phyloP scores from a whole-genome alignment of 2,329 filamentous ascomycete species.

The Exophiala dermatitidis region DNA sequence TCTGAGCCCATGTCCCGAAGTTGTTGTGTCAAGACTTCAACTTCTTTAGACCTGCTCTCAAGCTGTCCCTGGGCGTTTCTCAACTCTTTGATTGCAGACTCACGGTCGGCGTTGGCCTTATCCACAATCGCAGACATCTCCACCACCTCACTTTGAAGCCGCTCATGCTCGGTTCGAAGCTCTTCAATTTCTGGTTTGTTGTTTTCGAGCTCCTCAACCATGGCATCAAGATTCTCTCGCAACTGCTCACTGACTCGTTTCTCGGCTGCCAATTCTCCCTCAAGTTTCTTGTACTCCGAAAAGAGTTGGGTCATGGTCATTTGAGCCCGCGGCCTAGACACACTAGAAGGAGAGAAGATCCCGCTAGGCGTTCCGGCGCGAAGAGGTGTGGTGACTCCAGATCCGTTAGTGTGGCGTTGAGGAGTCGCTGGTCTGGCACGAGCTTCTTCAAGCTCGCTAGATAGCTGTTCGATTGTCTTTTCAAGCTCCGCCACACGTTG shows the following conservation, averaged over 20 bases:
- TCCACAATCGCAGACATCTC: conserved; percentile 81
- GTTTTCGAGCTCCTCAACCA: conserved; percentile 75
- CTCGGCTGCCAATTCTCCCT: conserved; percentile 67
- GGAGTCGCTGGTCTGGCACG: conserved; percentile 48
- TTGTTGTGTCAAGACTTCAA: conserved; percentile 73
- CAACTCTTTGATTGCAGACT: conserved; percentile 67
- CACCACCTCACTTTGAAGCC: conserved; percentile 70
- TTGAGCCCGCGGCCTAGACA: conserved; percentile 50
- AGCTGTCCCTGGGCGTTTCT: conserved; percentile 72
- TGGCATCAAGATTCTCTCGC: conserved; percentile 70
- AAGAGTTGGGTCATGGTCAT: conserved; percentile 58
- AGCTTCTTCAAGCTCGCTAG: conserved; percentile 45
- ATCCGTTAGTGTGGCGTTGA: conserved; percentile 46
- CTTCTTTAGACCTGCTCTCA: conserved; percentile 55
- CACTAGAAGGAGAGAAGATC: conserved; percentile 45
- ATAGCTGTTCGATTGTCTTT: conserved; percentile 53
- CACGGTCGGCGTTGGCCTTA: conserved; percentile 70
- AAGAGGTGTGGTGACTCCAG: conserved; percentile 42
- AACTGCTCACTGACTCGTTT: conserved; percentile 68
- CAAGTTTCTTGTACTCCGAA: conserved; percentile 52
- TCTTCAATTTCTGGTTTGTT: conserved; percentile 86
- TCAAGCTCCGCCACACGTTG: conserved; percentile 59
- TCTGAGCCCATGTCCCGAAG: conserved; percentile 84
- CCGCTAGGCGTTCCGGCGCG: conserved; percentile 45
- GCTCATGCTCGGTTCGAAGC: conserved; percentile 69